These are phyloP conservation scores for Hyaloscypha finlandica DNA, from an alignment of 495 filamentous ascomycete species.

Conservation along the genomic window DNA sequence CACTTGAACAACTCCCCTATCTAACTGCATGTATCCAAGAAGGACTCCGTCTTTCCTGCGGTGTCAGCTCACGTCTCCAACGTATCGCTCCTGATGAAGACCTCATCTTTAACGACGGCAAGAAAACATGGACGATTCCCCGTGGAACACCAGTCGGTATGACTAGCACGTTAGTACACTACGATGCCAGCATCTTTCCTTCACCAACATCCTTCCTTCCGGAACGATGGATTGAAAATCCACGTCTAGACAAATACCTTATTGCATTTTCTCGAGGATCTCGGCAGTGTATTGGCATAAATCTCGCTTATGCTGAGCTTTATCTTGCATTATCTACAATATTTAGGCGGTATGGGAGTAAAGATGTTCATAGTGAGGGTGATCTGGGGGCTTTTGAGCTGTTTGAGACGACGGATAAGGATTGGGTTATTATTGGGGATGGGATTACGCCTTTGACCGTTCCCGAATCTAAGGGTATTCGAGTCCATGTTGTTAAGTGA, in stretches of 20 bases:
- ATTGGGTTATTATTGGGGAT: not conserved
- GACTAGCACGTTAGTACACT: constrained; percentile 48
- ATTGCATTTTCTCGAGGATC: constrained; percentile 51
- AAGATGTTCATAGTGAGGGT: not conserved
- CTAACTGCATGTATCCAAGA: constrained; percentile 47
- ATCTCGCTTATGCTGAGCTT: constrained; percentile 47
- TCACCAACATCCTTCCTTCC: constrained; percentile 42
- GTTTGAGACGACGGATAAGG: not conserved
- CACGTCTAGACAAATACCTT: constrained; percentile 41
- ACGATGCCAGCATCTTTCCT: constrained; percentile 48
- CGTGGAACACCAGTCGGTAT: constrained; percentile 47
- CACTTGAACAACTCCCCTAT: constrained; percentile 48
- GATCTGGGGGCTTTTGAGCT: not conserved
- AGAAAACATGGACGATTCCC: constrained; percentile 36
- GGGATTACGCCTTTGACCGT: not conserved
- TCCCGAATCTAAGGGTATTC: not conserved
- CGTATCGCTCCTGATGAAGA: constrained; percentile 39
- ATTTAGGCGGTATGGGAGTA: constrained; percentile 33
- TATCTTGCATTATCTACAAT: constrained; percentile 40
- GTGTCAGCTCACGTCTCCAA: constrained; percentile 34
- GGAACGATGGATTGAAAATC: constrained; percentile 10
- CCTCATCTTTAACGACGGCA: constrained; percentile 11
- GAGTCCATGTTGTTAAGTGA: not conserved
- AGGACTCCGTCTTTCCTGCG: constrained; percentile 44
- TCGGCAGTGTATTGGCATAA: constrained; percentile 52